Conservation (phyloP, 345 rosid genomes). For the Melaleuca alternifolia region DNA sequence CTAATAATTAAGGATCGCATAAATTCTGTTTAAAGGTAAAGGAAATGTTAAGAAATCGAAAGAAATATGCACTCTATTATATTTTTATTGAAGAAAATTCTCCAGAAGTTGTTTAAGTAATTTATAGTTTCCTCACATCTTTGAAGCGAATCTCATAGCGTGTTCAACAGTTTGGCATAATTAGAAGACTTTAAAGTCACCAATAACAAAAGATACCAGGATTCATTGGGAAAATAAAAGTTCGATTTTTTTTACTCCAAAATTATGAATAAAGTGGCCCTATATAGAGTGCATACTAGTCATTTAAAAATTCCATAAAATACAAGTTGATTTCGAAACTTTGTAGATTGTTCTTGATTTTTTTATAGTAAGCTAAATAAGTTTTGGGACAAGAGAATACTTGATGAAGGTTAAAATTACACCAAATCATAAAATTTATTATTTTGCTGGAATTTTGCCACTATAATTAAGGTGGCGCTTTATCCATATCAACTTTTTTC, state of each 20-base stretch:
- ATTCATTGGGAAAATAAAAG: neutral
- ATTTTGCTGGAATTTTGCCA: no score
- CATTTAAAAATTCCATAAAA: neutral
- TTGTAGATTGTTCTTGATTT: no score
- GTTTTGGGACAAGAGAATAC: no score
- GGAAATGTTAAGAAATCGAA: neutral
- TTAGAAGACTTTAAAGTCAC: neutral
- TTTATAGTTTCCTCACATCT: neutral
- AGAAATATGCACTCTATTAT: neutral
- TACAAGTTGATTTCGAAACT: no score
- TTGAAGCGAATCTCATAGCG: neutral
- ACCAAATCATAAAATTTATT: no score
- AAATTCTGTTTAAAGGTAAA: neutral
- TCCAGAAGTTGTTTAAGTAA: neutral
- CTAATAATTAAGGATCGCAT: neutral
- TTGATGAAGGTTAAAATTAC: no score
- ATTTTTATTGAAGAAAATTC: neutral
- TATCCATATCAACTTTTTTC: no score
- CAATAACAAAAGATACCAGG: neutral
- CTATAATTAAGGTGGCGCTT: no score
- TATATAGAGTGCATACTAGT: neutral
- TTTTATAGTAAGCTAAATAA: no score
- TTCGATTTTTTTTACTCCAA: neutral
- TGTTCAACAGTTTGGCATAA: no score
- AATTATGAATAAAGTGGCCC: neutral